These are phyloP conservation scores for Blastocladiella britannica DNA, from an alignment of 192 early-diverging fungal genomes.

Conservation along the genomic window DNA sequence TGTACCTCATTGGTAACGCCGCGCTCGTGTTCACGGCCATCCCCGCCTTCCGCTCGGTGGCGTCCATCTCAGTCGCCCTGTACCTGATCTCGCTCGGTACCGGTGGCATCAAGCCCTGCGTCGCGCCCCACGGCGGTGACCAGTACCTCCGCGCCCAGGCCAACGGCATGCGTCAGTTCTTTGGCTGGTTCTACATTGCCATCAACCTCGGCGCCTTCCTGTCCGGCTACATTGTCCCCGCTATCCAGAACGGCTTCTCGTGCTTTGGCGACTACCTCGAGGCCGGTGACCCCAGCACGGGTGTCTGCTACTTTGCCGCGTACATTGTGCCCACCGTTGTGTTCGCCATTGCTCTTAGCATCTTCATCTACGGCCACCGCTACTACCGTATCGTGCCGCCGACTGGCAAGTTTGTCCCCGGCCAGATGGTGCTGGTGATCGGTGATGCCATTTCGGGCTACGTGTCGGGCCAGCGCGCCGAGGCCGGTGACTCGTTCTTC, in stretches of 20 bases:
- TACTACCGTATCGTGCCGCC: slow-evolving; percentile 43
- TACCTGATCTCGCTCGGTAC: slow-evolving; percentile 32
- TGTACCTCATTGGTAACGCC: slow-evolving; percentile 20
- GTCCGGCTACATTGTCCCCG: slow-evolving; percentile 22
- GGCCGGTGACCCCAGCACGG: slow-evolving; percentile 1
- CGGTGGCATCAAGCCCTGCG: slow-evolving; percentile 45
- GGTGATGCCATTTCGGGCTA: slow-evolving; percentile 5
- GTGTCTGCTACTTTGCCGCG: slow-evolving; percentile 22
- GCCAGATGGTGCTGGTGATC: slow-evolving; percentile 16
- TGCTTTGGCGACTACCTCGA: slow-evolving; percentile 11
- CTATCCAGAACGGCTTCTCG: slow-evolving; percentile 10
- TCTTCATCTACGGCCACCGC: slow-evolving; percentile 26
- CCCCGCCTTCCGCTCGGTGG: slow-evolving; percentile 24
- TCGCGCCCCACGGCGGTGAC: slow-evolving; percentile 29
- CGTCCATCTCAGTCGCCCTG: slow-evolving; percentile 23
- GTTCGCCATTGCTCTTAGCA: slow-evolving; percentile 15
- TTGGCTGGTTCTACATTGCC: slow-evolving; percentile 23
- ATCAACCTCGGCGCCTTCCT: slow-evolving; percentile 36
- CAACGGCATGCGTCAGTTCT: slow-evolving; percentile 16
- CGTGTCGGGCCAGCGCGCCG: slow-evolving; percentile 9
- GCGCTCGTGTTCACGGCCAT: slow-evolving; percentile 19
- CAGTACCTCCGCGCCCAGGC: slow-evolving; percentile 31
- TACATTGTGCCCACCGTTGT: slow-evolving; percentile 17
- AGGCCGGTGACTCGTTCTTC: slow-evolving; percentile 13
- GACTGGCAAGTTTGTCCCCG: slow-evolving; percentile 28